These are phyloP conservation scores for Rhinocladiella similis DNA, from an alignment of 2,329 filamentous ascomycete genomes.

Conservation along the genomic window DNA sequence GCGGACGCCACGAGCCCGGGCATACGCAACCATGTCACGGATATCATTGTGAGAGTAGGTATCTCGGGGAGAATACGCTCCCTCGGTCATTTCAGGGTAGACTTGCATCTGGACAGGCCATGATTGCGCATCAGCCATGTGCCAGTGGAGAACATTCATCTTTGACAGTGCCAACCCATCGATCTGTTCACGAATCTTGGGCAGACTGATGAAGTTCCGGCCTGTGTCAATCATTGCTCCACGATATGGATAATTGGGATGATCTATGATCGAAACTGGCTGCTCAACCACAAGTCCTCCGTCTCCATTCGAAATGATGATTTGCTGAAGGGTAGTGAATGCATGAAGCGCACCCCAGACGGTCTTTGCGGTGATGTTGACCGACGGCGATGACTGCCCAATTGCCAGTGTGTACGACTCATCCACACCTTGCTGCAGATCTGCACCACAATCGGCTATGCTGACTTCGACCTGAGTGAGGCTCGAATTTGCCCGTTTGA, in stretches of 20 bases:
- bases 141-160: slow-evolving; percentile 60
- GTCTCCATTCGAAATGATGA: slow-evolving; percentile 51
- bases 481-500: slow-evolving; percentile 18
- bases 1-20: slow-evolving; percentile 57
- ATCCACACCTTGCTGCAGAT: slow-evolving; percentile 57
- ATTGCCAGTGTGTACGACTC: slow-evolving; percentile 57
- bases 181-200: slow-evolving; percentile 56
- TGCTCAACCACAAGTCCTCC: slow-evolving; percentile 53
- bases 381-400: slow-evolving; percentile 37
- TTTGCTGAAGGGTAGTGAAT: slow-evolving; percentile 58
- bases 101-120: slow-evolving; percentile 54
- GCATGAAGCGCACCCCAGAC: slow-evolving; percentile 58
- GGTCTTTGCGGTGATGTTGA: slow-evolving; percentile 52
- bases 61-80: slow-evolving; percentile 54
- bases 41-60: slow-evolving; percentile 48
- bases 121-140: slow-evolving; percentile 56
- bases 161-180: slow-evolving; percentile 58
- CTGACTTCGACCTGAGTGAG: slow-evolving; percentile 49
- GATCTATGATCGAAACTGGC: slow-evolving; percentile 52
- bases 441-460: slow-evolving; percentile 46
- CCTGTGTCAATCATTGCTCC: slow-evolving; percentile 58
- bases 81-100: slow-evolving; percentile 55
- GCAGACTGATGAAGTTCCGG: slow-evolving; percentile 54
- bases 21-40: slow-evolving; percentile 49
- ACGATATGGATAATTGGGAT: slow-evolving; percentile 54